phyloP scores from a whole-genome alignment of 768 basidiomycete genomes.

The Epithele typhae region DNA sequence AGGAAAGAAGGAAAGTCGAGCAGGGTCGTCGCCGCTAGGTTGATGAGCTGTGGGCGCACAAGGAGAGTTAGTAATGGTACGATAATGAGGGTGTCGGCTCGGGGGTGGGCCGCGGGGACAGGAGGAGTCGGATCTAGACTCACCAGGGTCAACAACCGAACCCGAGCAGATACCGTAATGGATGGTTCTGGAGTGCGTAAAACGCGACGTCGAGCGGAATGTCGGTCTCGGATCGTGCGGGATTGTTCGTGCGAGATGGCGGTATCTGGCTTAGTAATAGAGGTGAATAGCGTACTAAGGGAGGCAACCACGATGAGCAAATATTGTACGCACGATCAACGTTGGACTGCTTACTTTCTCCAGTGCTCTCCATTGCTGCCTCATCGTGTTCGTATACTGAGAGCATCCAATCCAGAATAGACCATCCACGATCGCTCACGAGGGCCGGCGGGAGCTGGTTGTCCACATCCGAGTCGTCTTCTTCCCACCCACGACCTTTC shows the following conservation, averaged over 20 bases:
- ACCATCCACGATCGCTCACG: conserved; percentile 66
- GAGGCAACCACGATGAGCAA: no score
- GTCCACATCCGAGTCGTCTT: conserved; percentile 12
- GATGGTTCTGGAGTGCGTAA: conserved; percentile 24
- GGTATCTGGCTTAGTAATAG: conserved; percentile 48
- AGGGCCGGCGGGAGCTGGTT: conserved; percentile 26
- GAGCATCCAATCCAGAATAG: conserved; percentile 65
- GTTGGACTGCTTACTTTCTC: conserved; percentile 32
- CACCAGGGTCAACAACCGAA: conserved; percentile 27
- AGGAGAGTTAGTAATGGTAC: background rate
- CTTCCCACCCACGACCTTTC: background rate
- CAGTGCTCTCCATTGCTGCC: conserved; percentile 27
- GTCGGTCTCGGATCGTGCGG: conserved; percentile 4
- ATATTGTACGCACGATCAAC: no score
- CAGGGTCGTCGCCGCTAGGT: conserved; percentile 28
- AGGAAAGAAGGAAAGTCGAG: conserved; percentile 30
- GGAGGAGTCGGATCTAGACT: conserved; percentile 5
- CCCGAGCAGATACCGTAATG: conserved; percentile 19
- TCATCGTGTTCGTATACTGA: conserved; percentile 69
- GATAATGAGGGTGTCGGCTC: background rate
- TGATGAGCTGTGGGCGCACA: conserved; percentile 25
- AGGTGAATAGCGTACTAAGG: conserved; percentile 41
- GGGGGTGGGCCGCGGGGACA: background rate
- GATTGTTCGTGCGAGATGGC: conserved; percentile 40
- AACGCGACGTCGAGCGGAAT: conserved; percentile 40